Evolutionary conservation across 345 rosid species (phyloP).

Genomic region (Sonneratia alba): DNA sequence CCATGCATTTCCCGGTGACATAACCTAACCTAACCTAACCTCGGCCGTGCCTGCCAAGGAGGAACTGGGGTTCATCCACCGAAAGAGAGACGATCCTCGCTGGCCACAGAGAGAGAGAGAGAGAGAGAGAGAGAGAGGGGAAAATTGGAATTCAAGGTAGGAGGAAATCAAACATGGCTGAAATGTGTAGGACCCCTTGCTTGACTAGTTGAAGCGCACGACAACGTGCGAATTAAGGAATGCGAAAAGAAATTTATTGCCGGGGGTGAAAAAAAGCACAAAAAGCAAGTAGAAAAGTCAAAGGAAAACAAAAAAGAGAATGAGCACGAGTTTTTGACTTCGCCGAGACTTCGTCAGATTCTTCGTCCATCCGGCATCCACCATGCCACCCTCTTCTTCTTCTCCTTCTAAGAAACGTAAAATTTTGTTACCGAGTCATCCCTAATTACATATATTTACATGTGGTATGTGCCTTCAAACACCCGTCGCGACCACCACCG

Average conservation of each 20-base stretch:
- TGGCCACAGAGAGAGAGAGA: neutral
- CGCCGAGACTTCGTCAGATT: neutral
- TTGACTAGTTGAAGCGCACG: neutral
- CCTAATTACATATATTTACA: too few species aligned
- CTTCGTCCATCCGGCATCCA: neutral
- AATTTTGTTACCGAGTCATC: too few species aligned
- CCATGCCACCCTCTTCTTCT: too few species aligned
- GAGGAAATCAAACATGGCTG: slow-evolving; percentile 1
- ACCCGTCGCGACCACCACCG: too few species aligned
- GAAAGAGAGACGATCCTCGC: too few species aligned
- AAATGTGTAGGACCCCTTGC: slow-evolving; percentile 1
- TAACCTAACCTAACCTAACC: too few species aligned
- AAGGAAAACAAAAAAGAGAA: neutral
- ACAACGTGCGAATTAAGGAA: slow-evolving; percentile 10
- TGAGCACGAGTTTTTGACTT: slow-evolving; percentile 13
- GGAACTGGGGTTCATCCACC: too few species aligned
- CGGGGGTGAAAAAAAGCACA: neutral
- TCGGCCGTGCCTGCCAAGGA: too few species aligned
- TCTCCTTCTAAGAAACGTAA: too few species aligned
- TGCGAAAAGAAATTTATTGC: too few species aligned
- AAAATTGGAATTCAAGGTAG: neutral
- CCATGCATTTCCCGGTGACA: neutral
- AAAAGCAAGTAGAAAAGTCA: neutral
- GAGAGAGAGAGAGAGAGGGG: neutral
- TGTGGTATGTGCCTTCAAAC: too few species aligned